A percentile compares a stretch with the other conserved stretches of the same genome.
Evolutionary conservation across 805 yeast species (phyloP).

Genomic region (Candida ipomoeae): DNA sequence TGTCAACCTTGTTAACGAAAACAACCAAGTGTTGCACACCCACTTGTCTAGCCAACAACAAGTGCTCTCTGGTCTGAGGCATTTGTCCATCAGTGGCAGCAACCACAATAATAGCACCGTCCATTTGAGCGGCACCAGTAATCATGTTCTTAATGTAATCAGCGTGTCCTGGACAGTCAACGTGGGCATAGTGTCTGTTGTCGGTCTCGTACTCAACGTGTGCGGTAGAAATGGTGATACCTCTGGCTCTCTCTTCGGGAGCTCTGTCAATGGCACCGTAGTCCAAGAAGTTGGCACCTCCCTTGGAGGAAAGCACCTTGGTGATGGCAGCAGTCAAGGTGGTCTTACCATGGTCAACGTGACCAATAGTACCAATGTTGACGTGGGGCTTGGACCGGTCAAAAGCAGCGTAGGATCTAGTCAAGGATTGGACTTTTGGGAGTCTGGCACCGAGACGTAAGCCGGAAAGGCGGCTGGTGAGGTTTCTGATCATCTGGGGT

Average conservation of each 20-base stretch:
- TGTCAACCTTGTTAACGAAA: slow-evolving; percentile 96
- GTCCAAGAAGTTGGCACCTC: slow-evolving; percentile 93
- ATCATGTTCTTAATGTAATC: slow-evolving; percentile 99
- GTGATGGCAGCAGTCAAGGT: slow-evolving; percentile 98
- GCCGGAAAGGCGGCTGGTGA: slow-evolving; percentile 21
- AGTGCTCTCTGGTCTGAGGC: slow-evolving; percentile 99
- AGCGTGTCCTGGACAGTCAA: slow-evolving; percentile 98
- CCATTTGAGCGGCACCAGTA: slow-evolving; percentile 99
- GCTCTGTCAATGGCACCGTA: slow-evolving; percentile 93
- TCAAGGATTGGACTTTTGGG: slow-evolving; percentile 22
- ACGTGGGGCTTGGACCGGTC: slow-evolving; percentile 96
- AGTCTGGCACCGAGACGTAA: slow-evolving; percentile 26
- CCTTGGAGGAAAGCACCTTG: slow-evolving; percentile 80
- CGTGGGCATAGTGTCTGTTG: slow-evolving; percentile 95
- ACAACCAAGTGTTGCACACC: slow-evolving; percentile 98
- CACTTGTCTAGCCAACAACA: slow-evolving; percentile 97
- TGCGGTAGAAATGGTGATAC: slow-evolving; percentile 96
- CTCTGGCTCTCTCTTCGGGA: slow-evolving; percentile 99
- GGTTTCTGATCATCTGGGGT: slow-evolving; percentile 26
- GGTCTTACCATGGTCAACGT: slow-evolving; percentile 98
- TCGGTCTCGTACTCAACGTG: slow-evolving; percentile 96
- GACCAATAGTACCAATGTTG: slow-evolving; percentile 97
- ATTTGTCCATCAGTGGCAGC: slow-evolving; percentile 99
- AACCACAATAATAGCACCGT: slow-evolving; percentile 98
- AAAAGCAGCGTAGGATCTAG: slow-evolving; percentile 62